Conservation (phyloP, 1,284 basidiomycete species). For the Puccinia novopanici region DNA sequence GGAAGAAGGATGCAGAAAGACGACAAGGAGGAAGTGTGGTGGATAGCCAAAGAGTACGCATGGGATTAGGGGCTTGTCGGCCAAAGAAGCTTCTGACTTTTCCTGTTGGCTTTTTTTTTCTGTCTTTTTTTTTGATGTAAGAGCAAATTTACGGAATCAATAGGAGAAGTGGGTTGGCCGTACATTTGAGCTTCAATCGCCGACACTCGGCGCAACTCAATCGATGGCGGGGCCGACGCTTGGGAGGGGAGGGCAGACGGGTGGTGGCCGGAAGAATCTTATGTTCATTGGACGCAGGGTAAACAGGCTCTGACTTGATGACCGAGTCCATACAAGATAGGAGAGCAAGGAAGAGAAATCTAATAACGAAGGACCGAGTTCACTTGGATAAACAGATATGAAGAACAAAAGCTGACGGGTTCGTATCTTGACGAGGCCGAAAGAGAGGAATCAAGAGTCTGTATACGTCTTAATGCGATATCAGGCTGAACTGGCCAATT, state of each 20-base stretch:
- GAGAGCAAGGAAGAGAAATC: not conserved
- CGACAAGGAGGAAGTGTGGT: not conserved
- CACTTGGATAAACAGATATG: not conserved
- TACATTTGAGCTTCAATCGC: slow-evolving; percentile 50
- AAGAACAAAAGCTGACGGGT: not conserved
- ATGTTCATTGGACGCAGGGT: slow-evolving; percentile 5
- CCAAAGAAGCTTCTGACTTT: no score
- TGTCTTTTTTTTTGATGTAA: no score
- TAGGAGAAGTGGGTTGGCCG: not conserved
- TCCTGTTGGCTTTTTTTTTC: no score
- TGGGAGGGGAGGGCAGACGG: slow-evolving; percentile 28
- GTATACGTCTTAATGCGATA: not conserved
- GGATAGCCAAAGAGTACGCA: slow-evolving; percentile 20
- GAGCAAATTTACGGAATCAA: no score
- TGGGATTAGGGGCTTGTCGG: not conserved
- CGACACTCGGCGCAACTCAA: slow-evolving; percentile 50
- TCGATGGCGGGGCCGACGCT: slow-evolving; percentile 48
- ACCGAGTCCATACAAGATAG: slow-evolving; percentile 37
- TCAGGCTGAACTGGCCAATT: no score
- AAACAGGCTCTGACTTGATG: slow-evolving; percentile 38
- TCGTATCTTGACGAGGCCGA: not conserved
- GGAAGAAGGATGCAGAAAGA: slow-evolving; percentile 24
- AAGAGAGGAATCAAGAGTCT: not conserved
- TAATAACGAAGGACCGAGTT: not conserved
- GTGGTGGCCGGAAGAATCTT: slow-evolving; percentile 14